Conservation (phyloP, 768 basidiomycete genomes). For the Collybia sp. region DNA sequence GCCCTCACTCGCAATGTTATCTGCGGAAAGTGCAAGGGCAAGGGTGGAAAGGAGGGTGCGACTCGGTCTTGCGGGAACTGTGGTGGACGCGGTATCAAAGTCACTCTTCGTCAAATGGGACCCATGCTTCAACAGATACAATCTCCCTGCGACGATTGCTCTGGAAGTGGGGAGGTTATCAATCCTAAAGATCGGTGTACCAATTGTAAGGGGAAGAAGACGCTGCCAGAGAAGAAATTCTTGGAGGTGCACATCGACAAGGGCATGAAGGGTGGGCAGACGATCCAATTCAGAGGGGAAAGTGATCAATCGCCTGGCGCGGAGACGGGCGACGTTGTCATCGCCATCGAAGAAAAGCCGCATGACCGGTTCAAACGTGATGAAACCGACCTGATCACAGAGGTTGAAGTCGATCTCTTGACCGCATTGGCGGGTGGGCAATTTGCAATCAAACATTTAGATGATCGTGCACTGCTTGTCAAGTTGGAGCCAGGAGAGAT, state of each 20-base stretch:
- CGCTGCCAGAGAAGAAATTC: conserved; percentile 90
- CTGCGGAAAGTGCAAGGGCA: conserved; percentile 91
- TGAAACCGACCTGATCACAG: conserved; percentile 81
- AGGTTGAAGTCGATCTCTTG: conserved; percentile 89
- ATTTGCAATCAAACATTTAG: conserved; percentile 87
- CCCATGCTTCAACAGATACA: conserved; percentile 99
- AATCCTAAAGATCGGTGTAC: conserved; percentile 90
- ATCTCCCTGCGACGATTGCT: conserved; percentile 90
- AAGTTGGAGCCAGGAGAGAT: conserved; percentile 86
- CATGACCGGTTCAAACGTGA: conserved; percentile 87
- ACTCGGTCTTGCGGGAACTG: conserved; percentile 76
- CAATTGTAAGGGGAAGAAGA: conserved; percentile 94
- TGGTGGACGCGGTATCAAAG: conserved; percentile 84
- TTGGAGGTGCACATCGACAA: conserved; percentile 98
- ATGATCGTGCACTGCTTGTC: conserved; percentile 85
- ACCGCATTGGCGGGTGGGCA: conserved; percentile 92
- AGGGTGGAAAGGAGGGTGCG: conserved; percentile 96
- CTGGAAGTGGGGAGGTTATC: conserved; percentile 92
- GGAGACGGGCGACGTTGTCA: conserved; percentile 91
- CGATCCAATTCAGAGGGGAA: conserved; percentile 84
- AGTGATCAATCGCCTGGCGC: conserved; percentile 89
- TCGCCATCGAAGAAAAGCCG: conserved; percentile 89
- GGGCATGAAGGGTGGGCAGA: conserved; percentile 94
- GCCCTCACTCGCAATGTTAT: conserved; percentile 94
- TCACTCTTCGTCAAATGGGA: conserved; percentile 95